Evolutionary conservation across 345 rosid species (phyloP).

Genomic region (Murraya koenigii): DNA sequence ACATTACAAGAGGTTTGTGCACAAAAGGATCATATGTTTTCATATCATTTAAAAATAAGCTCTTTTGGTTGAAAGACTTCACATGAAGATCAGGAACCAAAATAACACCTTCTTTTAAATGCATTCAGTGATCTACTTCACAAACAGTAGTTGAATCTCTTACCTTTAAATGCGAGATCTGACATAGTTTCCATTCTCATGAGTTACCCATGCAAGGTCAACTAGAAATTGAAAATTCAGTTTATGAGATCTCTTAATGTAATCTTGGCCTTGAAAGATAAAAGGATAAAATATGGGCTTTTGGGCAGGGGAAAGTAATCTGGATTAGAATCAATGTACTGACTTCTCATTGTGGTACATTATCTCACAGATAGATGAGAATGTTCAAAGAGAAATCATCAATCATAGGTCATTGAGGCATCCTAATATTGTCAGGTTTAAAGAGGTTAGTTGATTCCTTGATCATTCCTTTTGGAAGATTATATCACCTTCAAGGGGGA

Average conservation of each 20-base stretch:
- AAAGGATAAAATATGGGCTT: background rate
- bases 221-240: background rate
- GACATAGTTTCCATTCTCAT: background rate
- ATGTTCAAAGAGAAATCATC: constrained; percentile 88
- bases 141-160: background rate
- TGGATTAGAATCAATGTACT: background rate
- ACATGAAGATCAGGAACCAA: background rate
- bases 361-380: constrained; percentile 78
- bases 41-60: background rate
- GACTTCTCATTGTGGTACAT: constrained; percentile 6
- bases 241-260: background rate
- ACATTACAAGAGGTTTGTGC: background rate
- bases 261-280: background rate
- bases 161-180: background rate
- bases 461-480: background rate
- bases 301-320: background rate
- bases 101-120: background rate
- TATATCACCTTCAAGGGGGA: background rate
- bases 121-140: background rate
- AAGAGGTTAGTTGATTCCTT: constrained; percentile 53
- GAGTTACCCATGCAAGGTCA: background rate
- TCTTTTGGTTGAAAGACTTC: background rate
- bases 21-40: background rate
- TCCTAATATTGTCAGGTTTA: constrained; percentile 94
- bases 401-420: constrained; percentile 93